Evolutionary conservation across 306 rosid species (phyloP).

Genomic region (Macrotyloma uniflorum): DNA sequence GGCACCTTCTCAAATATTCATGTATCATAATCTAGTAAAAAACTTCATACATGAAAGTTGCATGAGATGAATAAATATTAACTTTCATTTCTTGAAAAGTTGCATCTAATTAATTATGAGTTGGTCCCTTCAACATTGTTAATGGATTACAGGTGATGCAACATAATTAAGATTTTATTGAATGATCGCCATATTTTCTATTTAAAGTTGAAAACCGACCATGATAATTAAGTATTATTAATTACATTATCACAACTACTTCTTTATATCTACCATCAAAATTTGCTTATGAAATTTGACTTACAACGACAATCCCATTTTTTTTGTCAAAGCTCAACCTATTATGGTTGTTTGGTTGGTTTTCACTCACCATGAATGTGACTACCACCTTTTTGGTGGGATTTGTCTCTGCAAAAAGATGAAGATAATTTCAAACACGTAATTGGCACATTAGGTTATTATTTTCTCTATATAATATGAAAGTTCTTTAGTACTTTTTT

Average conservation of each 20-base stretch:
- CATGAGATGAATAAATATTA: not conserved
- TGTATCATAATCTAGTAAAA: too few relatives aligned
- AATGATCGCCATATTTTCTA: not conserved
- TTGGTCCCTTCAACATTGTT: not conserved
- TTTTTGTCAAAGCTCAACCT: slow-evolving; percentile 31
- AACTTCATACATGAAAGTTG: too few relatives aligned
- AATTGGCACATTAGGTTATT: not conserved
- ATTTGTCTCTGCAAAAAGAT: slow-evolving; percentile 36
- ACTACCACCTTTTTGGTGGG: slow-evolving; percentile 40
- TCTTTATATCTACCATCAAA: not conserved
- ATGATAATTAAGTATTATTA: slow-evolving; percentile 15
- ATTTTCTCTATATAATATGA: not conserved
- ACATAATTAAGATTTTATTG: not conserved
- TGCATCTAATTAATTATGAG: slow-evolving; percentile 2
- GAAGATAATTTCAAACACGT: slow-evolving; percentile 25
- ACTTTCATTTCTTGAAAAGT: not conserved
- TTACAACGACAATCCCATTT: not conserved
- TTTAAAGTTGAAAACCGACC: slow-evolving; percentile 33
- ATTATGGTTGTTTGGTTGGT: slow-evolving; percentile 43
- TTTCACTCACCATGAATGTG: slow-evolving; percentile 40
- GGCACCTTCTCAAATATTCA: too few relatives aligned
- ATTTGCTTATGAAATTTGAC: slow-evolving; percentile 16
- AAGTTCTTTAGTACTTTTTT: not conserved
- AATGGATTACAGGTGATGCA: slow-evolving; percentile 23
- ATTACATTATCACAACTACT: not conserved